phyloP scores from a whole-genome alignment of 306 rosid genomes.

The Pterocarpus santalinus region DNA sequence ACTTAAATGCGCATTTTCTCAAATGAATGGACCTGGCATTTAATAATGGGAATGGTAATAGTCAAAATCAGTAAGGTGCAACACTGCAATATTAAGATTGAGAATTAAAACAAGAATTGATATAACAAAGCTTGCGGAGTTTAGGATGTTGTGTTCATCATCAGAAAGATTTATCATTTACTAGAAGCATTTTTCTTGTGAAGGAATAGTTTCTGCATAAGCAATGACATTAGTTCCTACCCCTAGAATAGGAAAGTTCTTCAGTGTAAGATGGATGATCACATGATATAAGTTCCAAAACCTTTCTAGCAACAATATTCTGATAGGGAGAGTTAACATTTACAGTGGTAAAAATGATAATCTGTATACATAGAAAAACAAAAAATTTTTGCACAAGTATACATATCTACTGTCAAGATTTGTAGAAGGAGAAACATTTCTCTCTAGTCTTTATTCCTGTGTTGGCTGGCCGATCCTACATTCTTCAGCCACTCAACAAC shows the following conservation, averaged over 20 bases:
- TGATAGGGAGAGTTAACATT: constrained; percentile 49
- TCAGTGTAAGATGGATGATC: constrained; percentile 44
- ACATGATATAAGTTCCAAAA: constrained; percentile 47
- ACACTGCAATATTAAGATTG: constrained; percentile 26
- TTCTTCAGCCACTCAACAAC: constrained; percentile 86
- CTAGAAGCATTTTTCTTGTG: constrained; percentile 14
- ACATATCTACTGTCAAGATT: constrained; percentile 56
- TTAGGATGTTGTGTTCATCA: constrained; percentile 36
- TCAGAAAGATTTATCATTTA: neutral
- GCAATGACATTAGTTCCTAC: constrained; percentile 26
- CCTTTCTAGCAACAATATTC: constrained; percentile 49
- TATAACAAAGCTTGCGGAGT: constrained; percentile 10
- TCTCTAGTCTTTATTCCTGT: constrained; percentile 65
- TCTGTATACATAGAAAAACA: constrained; percentile 57
- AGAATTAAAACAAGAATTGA: constrained; percentile 33
- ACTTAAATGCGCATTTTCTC: neutral
- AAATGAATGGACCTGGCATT: neutral
- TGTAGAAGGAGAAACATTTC: constrained; percentile 37
- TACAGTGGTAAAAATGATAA: constrained; percentile 58
- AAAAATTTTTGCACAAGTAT: constrained; percentile 65
- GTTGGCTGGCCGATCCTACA: constrained; percentile 61
- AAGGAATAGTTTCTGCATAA: constrained; percentile 37
- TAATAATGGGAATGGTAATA: constrained; percentile 9
- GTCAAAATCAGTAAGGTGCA: constrained; percentile 12
- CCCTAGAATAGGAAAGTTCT: constrained; percentile 32